Base-by-base conservation (phyloP, 371 early-diverging fungal species). In the Mycotypha africana region DNA sequence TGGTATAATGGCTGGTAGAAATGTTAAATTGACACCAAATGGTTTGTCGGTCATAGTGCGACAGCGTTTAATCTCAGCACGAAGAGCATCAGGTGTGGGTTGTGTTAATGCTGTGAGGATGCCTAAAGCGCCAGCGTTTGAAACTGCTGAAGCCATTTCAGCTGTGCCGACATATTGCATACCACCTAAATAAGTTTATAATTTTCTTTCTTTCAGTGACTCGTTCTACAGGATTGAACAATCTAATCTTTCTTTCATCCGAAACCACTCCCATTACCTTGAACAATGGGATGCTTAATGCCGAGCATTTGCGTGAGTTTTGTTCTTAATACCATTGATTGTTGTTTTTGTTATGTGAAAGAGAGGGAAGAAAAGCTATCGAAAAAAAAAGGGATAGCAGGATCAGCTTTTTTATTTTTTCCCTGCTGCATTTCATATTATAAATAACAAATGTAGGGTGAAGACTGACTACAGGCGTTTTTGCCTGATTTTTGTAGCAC, bases 111-210 rank as follows among this genome's bases (percentile, higher is more conserved):
- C 97, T 60, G 84, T 85, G 57, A 98, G 60, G 14, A 94, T 86
- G 36, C 98, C 98, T 56, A 93, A 90, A 24, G 91, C 94, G 42
- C 98, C 98, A 42, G 97, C 98, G 73, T 98, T 98, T 26, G 94
- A 93, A 34, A 98, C 93, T 51, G 98, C 89, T 35, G 82, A 74
- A 9, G 84, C 89, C 53, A 86, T 67, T 50, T 86, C 89, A 24
- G 86, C 86, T 0, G 79, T 77, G 33, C 89, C 89, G 28, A 89
- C 84, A 25, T 51, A 51, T 45, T 60, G 60, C 60, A 60, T 60
- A 38, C 60, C 60, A 51, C 60, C 60, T n/a, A n/a, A n/a, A n/a
- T n/a, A n/a, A n/a, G n/a, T n/a, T n/a, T n/a, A n/a, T n/a, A n/a
- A n/a, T n/a, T n/a, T n/a, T n/a, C n/a, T n/a, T n/a, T n/a, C n/a